Conservation (phyloP, 2,329 filamentous ascomycete genomes). For the Penicillium crustosum region DNA sequence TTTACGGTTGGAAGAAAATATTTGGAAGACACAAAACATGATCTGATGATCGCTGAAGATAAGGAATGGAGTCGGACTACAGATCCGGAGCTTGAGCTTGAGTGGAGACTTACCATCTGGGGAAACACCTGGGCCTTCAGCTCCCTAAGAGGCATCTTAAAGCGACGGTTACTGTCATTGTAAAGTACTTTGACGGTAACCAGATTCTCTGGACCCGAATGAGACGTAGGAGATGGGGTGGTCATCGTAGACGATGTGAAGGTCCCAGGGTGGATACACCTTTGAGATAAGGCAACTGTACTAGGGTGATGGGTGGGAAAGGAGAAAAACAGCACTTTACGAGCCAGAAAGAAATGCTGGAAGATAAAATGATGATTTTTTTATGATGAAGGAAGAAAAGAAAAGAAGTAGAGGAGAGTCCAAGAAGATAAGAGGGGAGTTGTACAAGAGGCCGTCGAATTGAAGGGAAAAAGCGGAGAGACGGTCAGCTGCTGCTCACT, state of each 20-base stretch:
- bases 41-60: slow-evolving; percentile 15
- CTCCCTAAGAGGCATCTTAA: slow-evolving; percentile 87
- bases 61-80: slow-evolving; percentile 22
- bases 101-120: slow-evolving; percentile 69
- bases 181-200: slow-evolving; percentile 85
- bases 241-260: slow-evolving; percentile 26
- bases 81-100: slow-evolving; percentile 30
- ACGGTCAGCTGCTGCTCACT: slow-evolving; percentile 9
- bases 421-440: slow-evolving; percentile 17
- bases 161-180: slow-evolving; percentile 72
- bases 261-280: slow-evolving; percentile 12
- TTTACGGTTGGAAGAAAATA: not conserved
- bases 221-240: slow-evolving; percentile 43
- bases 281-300: slow-evolving; percentile 15
- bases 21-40: not conserved
- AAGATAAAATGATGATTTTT: slow-evolving; percentile 13
- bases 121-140: slow-evolving; percentile 73
- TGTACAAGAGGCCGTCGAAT: slow-evolving; percentile 16
- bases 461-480: slow-evolving; percentile 17
- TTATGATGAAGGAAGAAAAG: slow-evolving; percentile 15
- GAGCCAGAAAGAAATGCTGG: slow-evolving; percentile 8
- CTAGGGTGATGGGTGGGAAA: not conserved
- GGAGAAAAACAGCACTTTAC: slow-evolving; percentile 11
- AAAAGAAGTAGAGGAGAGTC: slow-evolving; percentile 12
- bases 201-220: slow-evolving; percentile 63